These are phyloP conservation scores for Phoma sp. DNA, from an alignment of 2,329 filamentous ascomycete species.

Conservation along the genomic window DNA sequence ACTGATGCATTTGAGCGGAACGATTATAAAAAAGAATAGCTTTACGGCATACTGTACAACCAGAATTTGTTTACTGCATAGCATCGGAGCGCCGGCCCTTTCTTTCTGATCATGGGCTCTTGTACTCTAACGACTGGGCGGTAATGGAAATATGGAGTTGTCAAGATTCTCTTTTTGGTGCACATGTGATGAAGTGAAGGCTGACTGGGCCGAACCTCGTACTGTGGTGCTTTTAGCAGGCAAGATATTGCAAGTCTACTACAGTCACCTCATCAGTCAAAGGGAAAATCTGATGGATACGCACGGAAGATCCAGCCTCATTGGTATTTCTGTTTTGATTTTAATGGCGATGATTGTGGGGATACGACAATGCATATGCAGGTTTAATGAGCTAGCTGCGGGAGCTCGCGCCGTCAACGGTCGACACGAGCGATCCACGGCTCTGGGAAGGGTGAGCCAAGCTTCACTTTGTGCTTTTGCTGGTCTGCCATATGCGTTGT, in stretches of 20 bases:
- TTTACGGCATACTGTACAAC: constrained; percentile 36
- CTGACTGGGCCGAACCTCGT: too few relatives aligned
- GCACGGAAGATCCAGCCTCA: background rate
- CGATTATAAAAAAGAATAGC: constrained; percentile 25
- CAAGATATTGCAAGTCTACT: too few relatives aligned
- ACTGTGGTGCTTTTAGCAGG: too few relatives aligned
- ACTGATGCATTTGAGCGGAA: constrained; percentile 33
- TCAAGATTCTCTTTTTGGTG: background rate
- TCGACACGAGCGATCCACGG: too few relatives aligned
- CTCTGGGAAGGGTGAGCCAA: too few relatives aligned
- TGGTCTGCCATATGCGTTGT: too few relatives aligned
- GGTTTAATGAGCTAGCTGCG: background rate
- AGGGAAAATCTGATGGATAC: too few relatives aligned
- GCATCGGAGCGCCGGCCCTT: constrained; percentile 46
- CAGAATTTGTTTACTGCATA: constrained; percentile 46
- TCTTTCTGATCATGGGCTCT: constrained; percentile 35
- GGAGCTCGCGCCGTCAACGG: too few relatives aligned
- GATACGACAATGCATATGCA: constrained; percentile 3
- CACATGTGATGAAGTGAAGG: background rate
- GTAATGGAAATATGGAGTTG: constrained; percentile 17
- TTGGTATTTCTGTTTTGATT: background rate
- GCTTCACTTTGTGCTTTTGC: too few relatives aligned
- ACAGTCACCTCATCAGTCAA: too few relatives aligned
- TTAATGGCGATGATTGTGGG: constrained; percentile 13
- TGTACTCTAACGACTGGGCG: constrained; percentile 36